These are phyloP conservation scores for Chrysanthemum makinoi DNA, from an alignment of 129 eudicot genomes.

Conservation along the genomic window DNA sequence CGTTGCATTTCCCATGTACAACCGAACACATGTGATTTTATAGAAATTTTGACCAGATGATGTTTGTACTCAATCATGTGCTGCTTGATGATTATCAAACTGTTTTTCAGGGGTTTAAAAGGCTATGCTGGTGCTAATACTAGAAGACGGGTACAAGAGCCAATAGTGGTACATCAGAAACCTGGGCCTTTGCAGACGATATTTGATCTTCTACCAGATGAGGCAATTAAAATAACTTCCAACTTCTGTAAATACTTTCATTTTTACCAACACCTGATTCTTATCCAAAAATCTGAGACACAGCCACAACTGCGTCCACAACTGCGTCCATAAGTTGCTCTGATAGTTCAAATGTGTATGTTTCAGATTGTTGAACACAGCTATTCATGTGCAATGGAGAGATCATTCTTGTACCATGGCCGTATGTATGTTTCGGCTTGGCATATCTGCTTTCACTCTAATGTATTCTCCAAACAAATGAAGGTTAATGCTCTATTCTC, in stretches of 20 bases:
- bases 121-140: conserved; percentile 73
- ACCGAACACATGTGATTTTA: neutral
- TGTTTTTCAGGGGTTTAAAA: conserved; percentile 57
- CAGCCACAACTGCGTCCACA: neutral
- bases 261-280: no score
- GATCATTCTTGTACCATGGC: conserved; percentile 95
- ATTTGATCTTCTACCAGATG: conserved; percentile 82
- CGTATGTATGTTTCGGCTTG: conserved; percentile 93
- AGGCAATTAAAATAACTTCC: conserved; percentile 45
- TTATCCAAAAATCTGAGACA: neutral
- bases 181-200: conserved; percentile 94
- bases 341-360: neutral
- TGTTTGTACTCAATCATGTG: neutral
- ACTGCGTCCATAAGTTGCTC: neutral
- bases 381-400: conserved; percentile 98
- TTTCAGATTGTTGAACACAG: conserved; percentile 85
- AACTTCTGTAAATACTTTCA: no score
- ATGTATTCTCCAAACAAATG: conserved; percentile 91
- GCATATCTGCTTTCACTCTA: conserved; percentile 97
- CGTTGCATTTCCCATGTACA: no score
- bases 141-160: conserved; percentile 65
- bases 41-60: neutral
- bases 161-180: conserved; percentile 86
- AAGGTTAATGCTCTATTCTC: conserved; percentile 51
- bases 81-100: neutral